A percentile compares a stretch with the other conserved stretches of the same genome.
phyloP scores from a whole-genome alignment of 345 rosid species.

The Heritiera littoralis region DNA sequence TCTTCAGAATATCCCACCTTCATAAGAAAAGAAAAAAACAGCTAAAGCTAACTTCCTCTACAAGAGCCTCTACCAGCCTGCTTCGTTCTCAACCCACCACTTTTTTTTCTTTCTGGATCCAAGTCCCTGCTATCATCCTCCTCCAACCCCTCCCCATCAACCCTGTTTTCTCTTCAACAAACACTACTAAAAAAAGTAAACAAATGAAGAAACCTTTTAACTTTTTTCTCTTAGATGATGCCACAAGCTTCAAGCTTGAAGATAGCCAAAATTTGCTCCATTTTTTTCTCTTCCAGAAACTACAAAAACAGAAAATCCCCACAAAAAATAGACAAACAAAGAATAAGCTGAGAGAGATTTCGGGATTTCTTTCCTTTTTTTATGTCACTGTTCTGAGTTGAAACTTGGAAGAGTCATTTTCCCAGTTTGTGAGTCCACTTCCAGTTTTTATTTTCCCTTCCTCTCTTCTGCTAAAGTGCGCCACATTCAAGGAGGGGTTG shows the following conservation, averaged over 20 bases:
- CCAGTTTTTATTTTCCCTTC: not conserved
- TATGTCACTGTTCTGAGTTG: slow-evolving; percentile 9
- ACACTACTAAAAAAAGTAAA: not conserved
- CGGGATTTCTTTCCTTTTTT: not conserved
- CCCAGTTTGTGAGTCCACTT: slow-evolving; percentile 23
- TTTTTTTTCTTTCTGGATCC: slow-evolving; percentile 92
- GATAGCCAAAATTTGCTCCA: slow-evolving; percentile 60
- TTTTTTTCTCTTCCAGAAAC: slow-evolving; percentile 22
- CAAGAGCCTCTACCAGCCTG: slow-evolving; percentile 99
- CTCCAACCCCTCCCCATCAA: slow-evolving; percentile 60
- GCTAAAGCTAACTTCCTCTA: slow-evolving; percentile 88
- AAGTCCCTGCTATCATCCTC: slow-evolving; percentile 64
- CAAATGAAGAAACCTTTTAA: not conserved
- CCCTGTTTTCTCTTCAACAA: not conserved
- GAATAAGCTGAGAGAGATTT: slow-evolving; percentile 20
- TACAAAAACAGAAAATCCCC: not conserved
- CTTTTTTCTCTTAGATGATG: slow-evolving; percentile 32
- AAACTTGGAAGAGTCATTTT: slow-evolving; percentile 12
- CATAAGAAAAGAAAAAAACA: slow-evolving; percentile 23
- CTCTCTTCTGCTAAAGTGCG: slow-evolving; percentile 32
- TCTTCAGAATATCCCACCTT: slow-evolving; percentile 9
- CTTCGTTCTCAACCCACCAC: slow-evolving; percentile 92
- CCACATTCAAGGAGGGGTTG: slow-evolving; percentile 19
- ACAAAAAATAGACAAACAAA: not conserved
- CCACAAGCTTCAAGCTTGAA: slow-evolving; percentile 51